Evolutionary conservation across 192 early-diverging fungal species (phyloP), one percentile per base, ranked within the genome.

Genomic region (Physocladia obscura): DNA sequence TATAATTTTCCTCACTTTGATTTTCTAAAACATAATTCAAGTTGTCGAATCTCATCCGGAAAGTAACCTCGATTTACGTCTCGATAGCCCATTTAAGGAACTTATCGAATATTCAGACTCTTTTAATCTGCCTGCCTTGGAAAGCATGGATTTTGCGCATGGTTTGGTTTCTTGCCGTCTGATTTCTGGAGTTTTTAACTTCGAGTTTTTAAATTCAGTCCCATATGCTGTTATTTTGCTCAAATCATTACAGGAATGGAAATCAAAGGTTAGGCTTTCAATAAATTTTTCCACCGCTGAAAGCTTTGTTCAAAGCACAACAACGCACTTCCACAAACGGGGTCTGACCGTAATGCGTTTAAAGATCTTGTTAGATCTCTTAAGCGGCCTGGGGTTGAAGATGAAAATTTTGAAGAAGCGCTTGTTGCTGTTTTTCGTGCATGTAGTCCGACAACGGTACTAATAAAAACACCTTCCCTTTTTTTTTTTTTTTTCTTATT

Each of bases 1-100:
- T 80, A 35, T 35, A 54, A 51, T 21, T 57, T 57, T 37, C 35
- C 52, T 49, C 69, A 64, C 37, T 32, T 51, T 48, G 62, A 47
- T n/a, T 44, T 40, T 55, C 8, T 56, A 56, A 1, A 56, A 47
- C 17, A 39, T 52, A 17, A 29, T 32, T 50, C 80, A n/a, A 94
- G 93, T 96, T 47, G 85, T 96, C 29, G 96, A 98, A 72, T 86
- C 91, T 19, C 94, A 98, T 74, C 92, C 90, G 6, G 92, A 91
- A 24, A 59, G 52, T 19, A 70, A 82, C 31, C 67, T 83, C 6
- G 97, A 97, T 77, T 81, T 96, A 27, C 90, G 97, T 8, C 72
- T 98, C 32, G 89, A 90, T 74, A 67, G 77, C 32, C 94, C 97
- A 4, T 96, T 97, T 77, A 79, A 83, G 4, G 88, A 83, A 32